A percentile compares a stretch with the other conserved stretches of the same genome.
phyloP scores from a whole-genome alignment of 805 yeast genomes.

The Starmerella kuoi region DNA sequence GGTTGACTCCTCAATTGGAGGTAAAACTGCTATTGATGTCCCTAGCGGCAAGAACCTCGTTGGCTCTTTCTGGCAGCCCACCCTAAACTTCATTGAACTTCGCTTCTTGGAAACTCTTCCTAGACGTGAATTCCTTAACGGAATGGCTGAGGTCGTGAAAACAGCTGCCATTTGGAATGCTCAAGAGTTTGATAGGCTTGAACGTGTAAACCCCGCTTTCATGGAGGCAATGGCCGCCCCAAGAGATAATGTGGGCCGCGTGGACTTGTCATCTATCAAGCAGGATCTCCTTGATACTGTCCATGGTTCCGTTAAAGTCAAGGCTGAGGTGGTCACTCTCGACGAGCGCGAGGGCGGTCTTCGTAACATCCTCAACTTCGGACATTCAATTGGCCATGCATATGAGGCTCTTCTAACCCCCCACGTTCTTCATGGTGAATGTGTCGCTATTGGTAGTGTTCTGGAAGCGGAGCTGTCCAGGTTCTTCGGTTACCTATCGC shows the following conservation, averaged over 20 bases:
- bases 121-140: conserved; percentile 86
- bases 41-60: conserved; percentile 90
- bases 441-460: conserved; percentile 95
- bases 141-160: conserved; percentile 96
- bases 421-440: conserved; percentile 92
- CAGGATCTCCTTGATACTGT: conserved; percentile 72
- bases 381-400: conserved; percentile 96
- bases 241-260: conserved; percentile 35
- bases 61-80: conserved; percentile 97
- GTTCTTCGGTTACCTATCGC: conserved; percentile 73
- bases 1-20: conserved; percentile 98
- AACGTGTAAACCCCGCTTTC: conserved; percentile 57
- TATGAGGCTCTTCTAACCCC: conserved; percentile 96
- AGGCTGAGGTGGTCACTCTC: conserved; percentile 83
- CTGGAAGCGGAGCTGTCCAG: conserved; percentile 93
- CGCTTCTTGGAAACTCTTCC: conserved; percentile 80
- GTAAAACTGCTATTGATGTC: conserved; percentile 96
- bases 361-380: conserved; percentile 84
- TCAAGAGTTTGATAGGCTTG: conserved; percentile 72
- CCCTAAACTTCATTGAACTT: conserved; percentile 75
- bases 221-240: conserved; percentile 46
- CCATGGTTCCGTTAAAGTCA: conserved; percentile 72
- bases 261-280: conserved; percentile 55
- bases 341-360: conserved; percentile 95
- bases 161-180: conserved; percentile 98